Evolutionary conservation across 306 rosid genomes (phyloP).

Genomic region (Carpinus fangiana): DNA sequence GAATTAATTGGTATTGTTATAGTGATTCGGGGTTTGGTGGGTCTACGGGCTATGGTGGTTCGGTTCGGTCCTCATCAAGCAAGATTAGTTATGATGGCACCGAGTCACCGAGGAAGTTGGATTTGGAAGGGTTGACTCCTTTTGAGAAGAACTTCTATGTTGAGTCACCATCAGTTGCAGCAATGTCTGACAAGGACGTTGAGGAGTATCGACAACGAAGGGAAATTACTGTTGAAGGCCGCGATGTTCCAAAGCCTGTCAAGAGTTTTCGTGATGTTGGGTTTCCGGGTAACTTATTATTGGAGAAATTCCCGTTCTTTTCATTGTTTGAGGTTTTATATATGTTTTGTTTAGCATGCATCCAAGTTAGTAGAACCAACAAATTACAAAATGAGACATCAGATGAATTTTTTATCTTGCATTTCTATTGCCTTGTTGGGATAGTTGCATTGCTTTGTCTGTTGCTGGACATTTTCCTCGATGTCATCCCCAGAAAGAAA

Average conservation of each 20-base stretch:
- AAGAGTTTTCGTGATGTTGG: constrained; percentile 71
- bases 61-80: constrained; percentile 55
- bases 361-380: not conserved
- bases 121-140: constrained; percentile 90
- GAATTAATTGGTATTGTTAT: constrained; percentile 23
- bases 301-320: not conserved
- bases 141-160: constrained; percentile 90
- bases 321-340: constrained; percentile 6
- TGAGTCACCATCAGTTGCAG: constrained; percentile 70
- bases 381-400: constrained; percentile 2
- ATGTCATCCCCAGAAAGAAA: not conserved
- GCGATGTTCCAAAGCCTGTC: constrained; percentile 94
- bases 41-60: constrained; percentile 51
- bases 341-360: constrained; percentile 11
- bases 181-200: constrained; percentile 82
- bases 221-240: constrained; percentile 92
- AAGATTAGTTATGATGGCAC: constrained; percentile 55
- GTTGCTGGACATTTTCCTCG: not conserved
- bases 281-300: constrained; percentile 70
- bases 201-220: constrained; percentile 68
- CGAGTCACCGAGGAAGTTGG: constrained; percentile 64
- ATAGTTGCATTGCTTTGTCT: not conserved
- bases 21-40: constrained; percentile 88
- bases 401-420: not conserved
- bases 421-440: not conserved